These are phyloP conservation scores for Eragrostis curvula DNA, from an alignment of 176 grass and related monocot species.

Conservation along the genomic window DNA sequence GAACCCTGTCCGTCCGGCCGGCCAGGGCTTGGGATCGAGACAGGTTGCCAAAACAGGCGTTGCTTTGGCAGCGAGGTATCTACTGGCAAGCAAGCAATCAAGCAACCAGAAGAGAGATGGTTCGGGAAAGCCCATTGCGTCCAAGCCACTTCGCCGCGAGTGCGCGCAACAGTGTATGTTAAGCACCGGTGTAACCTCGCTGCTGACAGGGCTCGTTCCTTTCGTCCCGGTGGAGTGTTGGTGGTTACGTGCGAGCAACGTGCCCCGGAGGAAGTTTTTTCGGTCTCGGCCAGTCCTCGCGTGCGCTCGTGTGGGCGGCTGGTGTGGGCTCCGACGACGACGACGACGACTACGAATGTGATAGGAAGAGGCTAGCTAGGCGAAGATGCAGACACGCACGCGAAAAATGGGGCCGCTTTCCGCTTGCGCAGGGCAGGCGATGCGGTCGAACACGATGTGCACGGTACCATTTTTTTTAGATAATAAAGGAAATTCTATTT, in stretches of 20 bases:
- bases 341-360: neutral
- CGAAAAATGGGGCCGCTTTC: neutral
- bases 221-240: neutral
- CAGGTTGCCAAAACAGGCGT: neutral
- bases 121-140: neutral
- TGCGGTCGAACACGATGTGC: too few relatives aligned
- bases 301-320: neutral
- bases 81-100: neutral
- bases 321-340: neutral
- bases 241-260: neutral
- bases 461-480: too few relatives aligned
- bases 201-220: neutral
- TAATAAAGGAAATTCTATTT: too few relatives aligned
- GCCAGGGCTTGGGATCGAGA: neutral
- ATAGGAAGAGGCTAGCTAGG: neutral
- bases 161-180: neutral
- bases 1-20: too few relatives aligned
- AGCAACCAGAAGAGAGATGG: neutral
- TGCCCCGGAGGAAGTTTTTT: neutral
- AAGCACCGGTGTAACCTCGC: neutral
- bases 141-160: neutral
- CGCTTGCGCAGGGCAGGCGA: too few relatives aligned
- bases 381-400: neutral
- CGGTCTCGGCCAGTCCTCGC: neutral
- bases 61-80: neutral